Conservation (phyloP, 2,329 filamentous ascomycete species). For the Colletotrichum coccodes region DNA sequence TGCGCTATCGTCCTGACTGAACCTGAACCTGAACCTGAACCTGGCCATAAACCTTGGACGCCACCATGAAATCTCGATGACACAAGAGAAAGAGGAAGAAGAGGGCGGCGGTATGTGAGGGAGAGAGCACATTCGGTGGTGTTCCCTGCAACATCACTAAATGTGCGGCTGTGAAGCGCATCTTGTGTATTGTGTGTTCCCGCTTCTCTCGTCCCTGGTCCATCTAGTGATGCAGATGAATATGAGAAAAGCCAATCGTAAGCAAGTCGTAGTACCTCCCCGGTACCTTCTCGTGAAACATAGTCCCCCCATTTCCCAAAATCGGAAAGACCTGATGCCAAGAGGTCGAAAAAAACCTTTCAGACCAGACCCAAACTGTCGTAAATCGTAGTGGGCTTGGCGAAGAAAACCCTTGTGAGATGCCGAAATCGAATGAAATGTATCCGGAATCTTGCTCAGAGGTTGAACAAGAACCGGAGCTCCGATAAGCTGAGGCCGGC, state of each 20-base stretch:
- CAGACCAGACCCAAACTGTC: background rate
- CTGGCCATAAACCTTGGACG: background rate
- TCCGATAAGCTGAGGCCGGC: constrained; percentile 74
- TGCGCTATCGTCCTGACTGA: background rate
- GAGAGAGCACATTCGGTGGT: background rate
- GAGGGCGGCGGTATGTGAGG: too few species aligned
- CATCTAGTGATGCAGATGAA: constrained; percentile 18
- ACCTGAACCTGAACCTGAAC: too few species aligned
- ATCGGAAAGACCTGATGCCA: background rate
- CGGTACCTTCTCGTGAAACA: background rate
- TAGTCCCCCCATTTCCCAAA: background rate
- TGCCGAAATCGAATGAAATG: background rate
- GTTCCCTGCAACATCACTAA: background rate
- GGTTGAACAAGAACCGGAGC: constrained; percentile 74
- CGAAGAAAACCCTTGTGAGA: background rate
- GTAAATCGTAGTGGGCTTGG: background rate
- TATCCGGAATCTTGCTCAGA: background rate
- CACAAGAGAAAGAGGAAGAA: background rate
- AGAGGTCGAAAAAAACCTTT: background rate
- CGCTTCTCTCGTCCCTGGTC: background rate
- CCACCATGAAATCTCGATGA: background rate
- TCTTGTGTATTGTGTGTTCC: constrained; percentile 11
- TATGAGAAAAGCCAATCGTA: constrained; percentile 7
- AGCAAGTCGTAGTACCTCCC: background rate
- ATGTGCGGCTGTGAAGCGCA: constrained; percentile 15